Evolutionary conservation across 2,329 filamentous ascomycete genomes (phyloP).

Genomic region (Byssothecium circinans): DNA sequence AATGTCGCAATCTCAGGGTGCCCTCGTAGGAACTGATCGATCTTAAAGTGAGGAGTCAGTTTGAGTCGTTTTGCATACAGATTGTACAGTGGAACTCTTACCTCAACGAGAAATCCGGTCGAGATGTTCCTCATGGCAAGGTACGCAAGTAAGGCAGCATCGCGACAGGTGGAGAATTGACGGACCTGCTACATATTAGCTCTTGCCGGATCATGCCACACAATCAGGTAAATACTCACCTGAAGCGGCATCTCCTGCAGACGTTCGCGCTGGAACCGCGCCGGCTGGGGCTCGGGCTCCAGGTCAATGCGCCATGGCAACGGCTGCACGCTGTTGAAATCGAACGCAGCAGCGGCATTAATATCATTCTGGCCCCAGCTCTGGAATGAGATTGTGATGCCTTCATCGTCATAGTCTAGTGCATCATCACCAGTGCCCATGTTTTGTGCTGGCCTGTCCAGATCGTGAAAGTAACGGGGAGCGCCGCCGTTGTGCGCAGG

Average conservation of each 20-base stretch:
- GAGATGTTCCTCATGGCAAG: conserved; percentile 19
- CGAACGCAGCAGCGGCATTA: conserved; percentile 3
- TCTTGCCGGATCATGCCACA: background rate
- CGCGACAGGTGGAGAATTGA: conserved; percentile 14
- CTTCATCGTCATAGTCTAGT: background rate
- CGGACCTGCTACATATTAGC: conserved; percentile 13
- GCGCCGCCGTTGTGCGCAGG: background rate
- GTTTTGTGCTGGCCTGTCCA: background rate
- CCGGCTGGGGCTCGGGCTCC: background rate
- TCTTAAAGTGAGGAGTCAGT: conserved; percentile 27
- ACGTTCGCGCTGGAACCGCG: background rate
- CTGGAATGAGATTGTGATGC: background rate
- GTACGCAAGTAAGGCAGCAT: conserved; percentile 20
- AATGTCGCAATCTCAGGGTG: conserved; percentile 23
- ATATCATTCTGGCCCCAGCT: background rate
- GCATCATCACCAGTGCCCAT: background rate
- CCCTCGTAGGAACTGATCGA: conserved; percentile 24
- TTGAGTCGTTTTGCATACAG: too few relatives aligned
- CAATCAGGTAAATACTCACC: background rate
- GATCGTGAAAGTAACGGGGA: background rate
- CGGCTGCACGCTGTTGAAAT: conserved; percentile 20
- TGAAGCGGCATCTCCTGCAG: background rate
- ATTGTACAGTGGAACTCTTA: too few relatives aligned
- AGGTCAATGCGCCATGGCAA: conserved; percentile 16
- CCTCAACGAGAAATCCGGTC: too few relatives aligned